Base-by-base conservation (phyloP, 1,139 yeast genomes). In the Magnusiomyces clavatus region DNA sequence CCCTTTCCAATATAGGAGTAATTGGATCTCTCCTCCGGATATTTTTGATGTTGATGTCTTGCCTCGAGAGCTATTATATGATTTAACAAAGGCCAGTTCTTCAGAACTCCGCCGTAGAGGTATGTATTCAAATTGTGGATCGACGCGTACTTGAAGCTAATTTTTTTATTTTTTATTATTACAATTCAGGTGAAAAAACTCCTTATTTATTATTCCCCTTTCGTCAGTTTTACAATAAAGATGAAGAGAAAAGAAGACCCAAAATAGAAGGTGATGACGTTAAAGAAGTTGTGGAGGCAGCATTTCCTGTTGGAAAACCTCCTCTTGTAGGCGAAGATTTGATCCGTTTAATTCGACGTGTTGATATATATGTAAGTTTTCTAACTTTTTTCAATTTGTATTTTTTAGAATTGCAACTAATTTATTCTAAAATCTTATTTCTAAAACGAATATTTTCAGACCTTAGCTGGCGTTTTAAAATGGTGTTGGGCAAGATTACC, bases 401-500 rank as follows among this genome's bases (percentile, higher is more conserved):
- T 43, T 14, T 41, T n/a, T n/a, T n/a, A n/a, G n/a, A n/a, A n/a
- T n/a, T 24, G 31, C 31, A 5, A 24, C 31, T 24, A 24, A 24
- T 8, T 24, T 24, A 24, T 8, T 24, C 8, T 24, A 24, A 24
- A 24, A 5, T 24, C 4, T 34, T 17, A 14, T 35, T 5, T 34
- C n/a, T 12, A 31, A 20, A 19, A 14, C 34, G 16, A 43, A 45
- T 29, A 24, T 43, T 43, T 29, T n/a, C 52, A 59, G 57, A 84
- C 92, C 0, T 70, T 87, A 48, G 80, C 86, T 48, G 80, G 89
- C 54, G 82, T 82, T 2, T 71, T 88, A 55, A 88, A 86, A 64
- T 88, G 85, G 68, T 73, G 89, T 51, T 89, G 97, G 97, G 79
- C 92, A 56, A 71, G 97, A 57, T 69, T 89, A 35, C 83, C 83